phyloP scores from a whole-genome alignment of 2,329 filamentous ascomycete species.

The Periconia sp. region DNA sequence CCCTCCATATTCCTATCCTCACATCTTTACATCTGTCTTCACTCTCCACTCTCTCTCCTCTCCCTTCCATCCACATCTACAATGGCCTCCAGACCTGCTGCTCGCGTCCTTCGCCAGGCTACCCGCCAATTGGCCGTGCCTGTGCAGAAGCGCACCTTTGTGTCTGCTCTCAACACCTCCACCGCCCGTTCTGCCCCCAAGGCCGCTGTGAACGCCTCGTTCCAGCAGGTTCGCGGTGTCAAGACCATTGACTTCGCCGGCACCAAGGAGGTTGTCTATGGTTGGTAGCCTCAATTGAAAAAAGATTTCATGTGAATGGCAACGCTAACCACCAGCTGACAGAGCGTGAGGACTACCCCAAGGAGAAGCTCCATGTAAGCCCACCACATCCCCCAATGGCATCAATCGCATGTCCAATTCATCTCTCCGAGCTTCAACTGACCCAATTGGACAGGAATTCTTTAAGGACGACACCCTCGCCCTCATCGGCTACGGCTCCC shows the following conservation, averaged over 20 bases:
- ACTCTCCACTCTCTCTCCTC: background rate
- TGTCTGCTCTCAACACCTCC: constrained; percentile 58
- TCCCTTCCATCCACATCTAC: constrained; percentile 44
- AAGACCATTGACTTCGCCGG: constrained; percentile 99
- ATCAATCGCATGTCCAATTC: constrained; percentile 2
- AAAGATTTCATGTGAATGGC: background rate
- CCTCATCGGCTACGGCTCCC: constrained; percentile 97
- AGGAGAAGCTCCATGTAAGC: constrained; percentile 94
- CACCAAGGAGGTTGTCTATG: constrained; percentile 90
- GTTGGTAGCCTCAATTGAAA: constrained; percentile 53
- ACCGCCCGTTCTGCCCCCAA: constrained; percentile 48
- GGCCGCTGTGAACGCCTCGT: constrained; percentile 47
- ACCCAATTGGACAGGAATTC: constrained; percentile 70
- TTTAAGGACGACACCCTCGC: constrained; percentile 99
- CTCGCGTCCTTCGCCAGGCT: constrained; percentile 60
- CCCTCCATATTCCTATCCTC: constrained; percentile 14
- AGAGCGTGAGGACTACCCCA: constrained; percentile 98
- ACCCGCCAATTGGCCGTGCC: constrained; percentile 58
- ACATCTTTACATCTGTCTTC: background rate
- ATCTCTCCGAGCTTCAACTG: constrained; percentile 20
- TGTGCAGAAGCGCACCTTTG: constrained; percentile 59
- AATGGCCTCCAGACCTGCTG: constrained; percentile 79
- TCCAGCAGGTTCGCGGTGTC: constrained; percentile 79
- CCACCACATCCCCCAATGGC: constrained; percentile 16
- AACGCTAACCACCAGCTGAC: constrained; percentile 16